A percentile compares a stretch with the other conserved stretches of the same genome.
These are phyloP conservation scores for Alternaria dauci DNA, from an alignment of 2,329 filamentous ascomycete genomes.

Conservation along the genomic window DNA sequence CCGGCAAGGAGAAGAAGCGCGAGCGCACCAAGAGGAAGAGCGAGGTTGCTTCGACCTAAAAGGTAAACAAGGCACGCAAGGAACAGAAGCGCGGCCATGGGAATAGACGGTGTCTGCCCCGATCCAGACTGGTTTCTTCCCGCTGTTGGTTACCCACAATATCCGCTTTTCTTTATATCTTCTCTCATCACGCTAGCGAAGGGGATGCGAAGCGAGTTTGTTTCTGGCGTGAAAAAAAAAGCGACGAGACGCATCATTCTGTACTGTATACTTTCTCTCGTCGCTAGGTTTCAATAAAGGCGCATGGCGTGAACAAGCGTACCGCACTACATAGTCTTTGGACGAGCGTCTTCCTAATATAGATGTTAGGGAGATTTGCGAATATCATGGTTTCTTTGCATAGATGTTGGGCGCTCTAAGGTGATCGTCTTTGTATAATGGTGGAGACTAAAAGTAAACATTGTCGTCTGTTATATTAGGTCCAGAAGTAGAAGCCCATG, in stretches of 20 bases:
- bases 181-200: neutral
- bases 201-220: neutral
- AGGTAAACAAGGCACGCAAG: slow-evolving; percentile 12
- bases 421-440: neutral
- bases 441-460: neutral
- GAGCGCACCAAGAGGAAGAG: slow-evolving; percentile 48
- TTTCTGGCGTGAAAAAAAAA: neutral
- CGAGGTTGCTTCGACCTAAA: slow-evolving; percentile 38
- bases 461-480: neutral
- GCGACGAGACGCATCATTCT: neutral
- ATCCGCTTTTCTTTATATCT: neutral
- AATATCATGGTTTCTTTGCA: neutral
- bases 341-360: neutral
- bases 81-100: slow-evolving; percentile 46
- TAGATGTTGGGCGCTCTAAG: neutral
- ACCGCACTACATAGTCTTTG: neutral
- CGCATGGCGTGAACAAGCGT: neutral
- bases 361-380: neutral
- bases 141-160: neutral
- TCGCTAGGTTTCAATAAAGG: neutral
- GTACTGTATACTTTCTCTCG: neutral
- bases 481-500: neutral
- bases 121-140: slow-evolving; percentile 20
- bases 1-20: slow-evolving; percentile 42
- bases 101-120: slow-evolving; percentile 45